Evolutionary conservation across 352 stramenopile genomes (phyloP).

Genomic region (Phytophthora cajani): DNA sequence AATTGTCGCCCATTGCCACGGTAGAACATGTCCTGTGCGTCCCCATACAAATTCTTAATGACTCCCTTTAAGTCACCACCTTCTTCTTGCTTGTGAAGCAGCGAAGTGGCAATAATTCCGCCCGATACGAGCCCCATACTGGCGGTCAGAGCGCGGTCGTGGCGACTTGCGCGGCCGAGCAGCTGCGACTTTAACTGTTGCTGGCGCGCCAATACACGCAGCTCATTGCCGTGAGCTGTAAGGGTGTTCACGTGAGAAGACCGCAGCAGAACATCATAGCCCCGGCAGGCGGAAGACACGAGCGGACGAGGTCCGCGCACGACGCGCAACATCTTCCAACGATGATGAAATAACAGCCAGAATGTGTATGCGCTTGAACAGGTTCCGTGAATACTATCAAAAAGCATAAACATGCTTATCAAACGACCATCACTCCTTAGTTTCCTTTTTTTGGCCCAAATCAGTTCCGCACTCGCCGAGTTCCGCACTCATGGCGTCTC

Average conservation of each 20-base stretch:
- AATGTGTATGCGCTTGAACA: constrained; percentile 8
- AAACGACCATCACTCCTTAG: constrained; percentile 1
- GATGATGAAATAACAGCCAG: neutral
- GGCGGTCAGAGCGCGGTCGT: constrained; percentile 55
- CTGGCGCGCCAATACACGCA: constrained; percentile 21
- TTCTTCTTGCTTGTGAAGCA: constrained; percentile 24
- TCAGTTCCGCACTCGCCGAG: constrained; percentile 1
- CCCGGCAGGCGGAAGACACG: neutral
- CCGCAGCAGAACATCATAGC: constrained; percentile 2
- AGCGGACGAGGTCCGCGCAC: constrained; percentile 12
- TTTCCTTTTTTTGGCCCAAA: constrained; percentile 6
- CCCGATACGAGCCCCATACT: constrained; percentile 60
- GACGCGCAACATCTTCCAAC: constrained; percentile 21
- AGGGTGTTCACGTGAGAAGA: constrained; percentile 21
- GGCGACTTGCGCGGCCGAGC: constrained; percentile 18
- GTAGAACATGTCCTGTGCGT: constrained; percentile 37
- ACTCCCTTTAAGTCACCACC: constrained; percentile 5
- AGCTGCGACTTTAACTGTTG: constrained; percentile 30
- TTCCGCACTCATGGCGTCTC: constrained; percentile 7
- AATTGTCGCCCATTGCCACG: constrained; percentile 28
- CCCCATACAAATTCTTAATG: constrained; percentile 38
- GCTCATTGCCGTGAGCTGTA: constrained; percentile 15
- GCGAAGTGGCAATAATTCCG: constrained; percentile 48
- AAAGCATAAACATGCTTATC: neutral
- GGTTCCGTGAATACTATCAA: constrained; percentile 12